These are phyloP conservation scores for Silene latifolia DNA, from an alignment of 148 eudicot species.

Conservation along the genomic window DNA sequence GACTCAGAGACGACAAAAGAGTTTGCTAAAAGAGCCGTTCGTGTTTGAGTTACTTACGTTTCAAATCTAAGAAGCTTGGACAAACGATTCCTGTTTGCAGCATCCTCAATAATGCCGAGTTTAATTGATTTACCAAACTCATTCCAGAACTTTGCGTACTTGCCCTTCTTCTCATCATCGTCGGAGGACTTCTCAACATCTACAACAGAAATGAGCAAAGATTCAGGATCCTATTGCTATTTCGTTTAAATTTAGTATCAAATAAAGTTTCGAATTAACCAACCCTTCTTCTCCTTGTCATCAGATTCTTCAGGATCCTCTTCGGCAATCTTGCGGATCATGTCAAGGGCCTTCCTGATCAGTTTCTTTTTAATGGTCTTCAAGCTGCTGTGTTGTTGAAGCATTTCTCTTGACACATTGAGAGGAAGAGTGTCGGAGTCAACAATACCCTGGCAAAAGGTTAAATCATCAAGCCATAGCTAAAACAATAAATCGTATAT, in stretches of 20 bases:
- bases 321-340: conserved; percentile 96
- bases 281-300: conserved; percentile 79
- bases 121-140: conserved; percentile 98
- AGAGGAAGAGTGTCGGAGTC: conserved; percentile 98
- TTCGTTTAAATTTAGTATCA: neutral
- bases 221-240: neutral
- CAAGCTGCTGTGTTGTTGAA: conserved; percentile 97
- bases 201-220: conserved; percentile 26
- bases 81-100: conserved; percentile 91
- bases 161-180: conserved; percentile 90
- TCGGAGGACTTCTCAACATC: conserved; percentile 77
- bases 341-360: conserved; percentile 97
- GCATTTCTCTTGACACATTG: conserved; percentile 98
- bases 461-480: conserved; percentile 17
- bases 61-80: conserved; percentile 94
- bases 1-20: neutral
- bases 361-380: conserved; percentile 96
- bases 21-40: neutral
- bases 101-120: conserved; percentile 97
- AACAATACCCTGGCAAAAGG: conserved; percentile 77
- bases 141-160: conserved; percentile 93
- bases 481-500: neutral
- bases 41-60: conserved; percentile 44
- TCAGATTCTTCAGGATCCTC: conserved; percentile 92
- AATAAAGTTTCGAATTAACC: conserved; percentile 8